Evolutionary conservation across 805 yeast species (phyloP).

Genomic region (Spathaspora hagerdaliae): DNA sequence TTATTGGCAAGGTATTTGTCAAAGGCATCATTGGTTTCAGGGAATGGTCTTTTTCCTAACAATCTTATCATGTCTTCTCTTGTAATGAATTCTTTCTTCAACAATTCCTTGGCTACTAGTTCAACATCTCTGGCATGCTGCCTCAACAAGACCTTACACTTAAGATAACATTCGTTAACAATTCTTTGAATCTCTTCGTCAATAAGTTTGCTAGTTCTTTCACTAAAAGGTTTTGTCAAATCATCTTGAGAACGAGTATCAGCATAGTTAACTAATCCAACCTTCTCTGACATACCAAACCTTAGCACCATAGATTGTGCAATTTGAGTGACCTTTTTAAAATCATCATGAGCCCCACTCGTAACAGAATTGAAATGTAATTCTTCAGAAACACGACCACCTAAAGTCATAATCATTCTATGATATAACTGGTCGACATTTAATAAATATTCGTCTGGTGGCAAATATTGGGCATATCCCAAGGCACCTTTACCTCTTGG

Average conservation of each 20-base stretch:
- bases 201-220: conserved; percentile 74
- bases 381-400: conserved; percentile 97
- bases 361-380: conserved; percentile 88
- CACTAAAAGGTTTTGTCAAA: conserved; percentile 84
- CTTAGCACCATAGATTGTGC: conserved; percentile 91
- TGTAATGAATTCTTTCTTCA: conserved; percentile 83
- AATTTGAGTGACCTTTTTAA: conserved; percentile 90
- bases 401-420: conserved; percentile 94
- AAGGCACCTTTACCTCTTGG: conserved; percentile 97
- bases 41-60: conserved; percentile 88
- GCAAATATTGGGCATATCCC: conserved; percentile 96
- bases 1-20: conserved; percentile 61
- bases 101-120: conserved; percentile 80
- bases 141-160: conserved; percentile 63
- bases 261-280: conserved; percentile 78
- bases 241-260: conserved; percentile 66
- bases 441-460: conserved; percentile 83
- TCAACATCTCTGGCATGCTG: conserved; percentile 76
- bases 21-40: conserved; percentile 86
- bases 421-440: conserved; percentile 76
- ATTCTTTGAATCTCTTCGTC: conserved; percentile 81
- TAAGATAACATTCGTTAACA: conserved; percentile 67
- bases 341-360: conserved; percentile 94
- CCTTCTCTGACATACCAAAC: conserved; percentile 83
- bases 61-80: conserved; percentile 90